Conservation (phyloP, 441 rosid species). For the Pelargonium citronellum region DNA sequence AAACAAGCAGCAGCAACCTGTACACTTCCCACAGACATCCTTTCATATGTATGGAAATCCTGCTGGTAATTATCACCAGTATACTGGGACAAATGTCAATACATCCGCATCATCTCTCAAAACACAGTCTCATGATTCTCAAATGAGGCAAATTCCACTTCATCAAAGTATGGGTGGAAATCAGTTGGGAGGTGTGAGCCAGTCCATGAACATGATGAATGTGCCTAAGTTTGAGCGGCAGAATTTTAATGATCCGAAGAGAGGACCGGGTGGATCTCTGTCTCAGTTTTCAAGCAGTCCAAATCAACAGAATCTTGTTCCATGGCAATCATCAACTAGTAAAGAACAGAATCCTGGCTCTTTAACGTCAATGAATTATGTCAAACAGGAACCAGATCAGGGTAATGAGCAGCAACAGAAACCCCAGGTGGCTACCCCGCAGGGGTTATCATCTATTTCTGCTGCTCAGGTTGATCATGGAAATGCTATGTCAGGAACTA, state of each 20-base stretch:
- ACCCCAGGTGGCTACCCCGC: constrained; percentile 32
- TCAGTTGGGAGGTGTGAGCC: constrained; percentile 60
- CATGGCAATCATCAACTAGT: constrained; percentile 42
- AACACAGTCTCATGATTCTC: constrained; percentile 61
- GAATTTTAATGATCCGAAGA: constrained; percentile 47
- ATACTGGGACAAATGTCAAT: constrained; percentile 51
- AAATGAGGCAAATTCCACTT: constrained; percentile 51
- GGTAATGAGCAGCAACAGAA: constrained; percentile 46
- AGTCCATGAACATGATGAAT: constrained; percentile 40
- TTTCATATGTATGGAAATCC: constrained; percentile 52
- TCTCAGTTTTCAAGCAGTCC: constrained; percentile 52
- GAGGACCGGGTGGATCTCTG: constrained; percentile 46
- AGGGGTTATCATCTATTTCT: constrained; percentile 25
- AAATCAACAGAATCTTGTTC: constrained; percentile 42
- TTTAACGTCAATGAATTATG: constrained; percentile 20
- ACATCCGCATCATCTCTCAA: constrained; percentile 49
- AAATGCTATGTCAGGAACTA: constrained; percentile 34
- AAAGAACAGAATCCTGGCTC: constrained; percentile 40
- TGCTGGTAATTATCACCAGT: constrained; percentile 43
- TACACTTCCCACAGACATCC: constrained; percentile 57
- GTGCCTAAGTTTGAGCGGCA: constrained; percentile 65
- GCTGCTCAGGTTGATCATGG: constrained; percentile 43
- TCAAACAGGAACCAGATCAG: constrained; percentile 45
- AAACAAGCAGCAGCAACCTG: constrained; percentile 56
- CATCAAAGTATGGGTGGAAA: constrained; percentile 46